Conservation (phyloP, 768 basidiomycete genomes). For the Guyanaporus albipodus region DNA sequence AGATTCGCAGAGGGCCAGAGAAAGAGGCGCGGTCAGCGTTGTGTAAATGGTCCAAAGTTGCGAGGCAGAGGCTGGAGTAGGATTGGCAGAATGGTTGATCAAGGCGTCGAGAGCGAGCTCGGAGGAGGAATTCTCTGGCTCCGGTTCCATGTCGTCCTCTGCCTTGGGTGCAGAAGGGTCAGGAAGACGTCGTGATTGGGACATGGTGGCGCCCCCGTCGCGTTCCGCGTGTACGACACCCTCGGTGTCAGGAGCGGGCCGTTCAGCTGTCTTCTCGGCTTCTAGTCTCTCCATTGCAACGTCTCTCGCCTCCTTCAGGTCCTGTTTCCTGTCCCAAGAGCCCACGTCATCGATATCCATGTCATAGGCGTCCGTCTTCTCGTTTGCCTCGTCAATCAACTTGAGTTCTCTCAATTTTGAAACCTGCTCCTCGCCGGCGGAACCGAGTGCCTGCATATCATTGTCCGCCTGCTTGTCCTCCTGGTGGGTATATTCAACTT, state of each 20-base stretch:
- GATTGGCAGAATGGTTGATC: slow-evolving; percentile 17
- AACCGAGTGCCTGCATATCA: slow-evolving; percentile 86
- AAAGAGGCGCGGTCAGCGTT: slow-evolving; percentile 84
- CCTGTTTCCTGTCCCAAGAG: slow-evolving; percentile 9
- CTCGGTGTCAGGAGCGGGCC: slow-evolving; percentile 35
- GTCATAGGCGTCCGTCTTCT: slow-evolving; percentile 35
- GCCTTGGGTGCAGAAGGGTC: slow-evolving; percentile 30
- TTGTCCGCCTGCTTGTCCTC: slow-evolving; percentile 61
- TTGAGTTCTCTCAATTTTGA: slow-evolving; percentile 80
- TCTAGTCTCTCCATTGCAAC: slow-evolving; percentile 26
- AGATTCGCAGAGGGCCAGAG: slow-evolving; percentile 91
- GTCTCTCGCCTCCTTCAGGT: slow-evolving; percentile 25
- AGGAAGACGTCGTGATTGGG: slow-evolving; percentile 8
- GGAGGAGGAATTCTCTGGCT: slow-evolving; percentile 15
- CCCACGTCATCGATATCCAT: slow-evolving; percentile 48
- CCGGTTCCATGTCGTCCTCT: slow-evolving; percentile 24
- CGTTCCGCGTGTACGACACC: slow-evolving; percentile 40
- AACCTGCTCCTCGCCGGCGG: slow-evolving; percentile 78
- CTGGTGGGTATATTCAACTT: slow-evolving; percentile 67
- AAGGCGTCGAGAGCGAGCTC: slow-evolving; percentile 22
- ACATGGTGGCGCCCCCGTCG: slow-evolving; percentile 1
- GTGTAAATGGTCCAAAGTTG: slow-evolving; percentile 92
- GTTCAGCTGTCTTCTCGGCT: slow-evolving; percentile 27
- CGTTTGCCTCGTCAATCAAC: slow-evolving; percentile 58
- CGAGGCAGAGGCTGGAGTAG: slow-evolving; percentile 40